Evolutionary conservation across 371 early-diverging fungal genomes (phyloP).

Genomic region (Furculomyces boomerangus): DNA sequence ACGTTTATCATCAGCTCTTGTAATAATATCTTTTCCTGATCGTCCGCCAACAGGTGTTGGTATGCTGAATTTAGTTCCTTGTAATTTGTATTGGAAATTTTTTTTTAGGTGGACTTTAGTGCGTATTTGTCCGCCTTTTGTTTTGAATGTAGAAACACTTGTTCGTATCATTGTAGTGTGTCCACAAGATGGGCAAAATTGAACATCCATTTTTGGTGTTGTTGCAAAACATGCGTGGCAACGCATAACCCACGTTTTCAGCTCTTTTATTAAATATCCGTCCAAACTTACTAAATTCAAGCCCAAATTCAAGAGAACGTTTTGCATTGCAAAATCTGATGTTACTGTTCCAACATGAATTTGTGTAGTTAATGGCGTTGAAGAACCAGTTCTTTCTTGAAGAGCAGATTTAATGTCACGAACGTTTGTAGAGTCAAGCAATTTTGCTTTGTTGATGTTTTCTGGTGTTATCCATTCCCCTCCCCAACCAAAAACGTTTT

Average conservation of each 20-base stretch:
- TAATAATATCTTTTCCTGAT: constrained; percentile 48
- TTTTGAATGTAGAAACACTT: constrained; percentile 25
- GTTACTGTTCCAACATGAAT: constrained; percentile 80
- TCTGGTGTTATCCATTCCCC: constrained; percentile 91
- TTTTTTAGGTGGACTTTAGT: constrained; percentile 67
- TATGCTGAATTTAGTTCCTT: constrained; percentile 79
- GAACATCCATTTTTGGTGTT: constrained; percentile 67
- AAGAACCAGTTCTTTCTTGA: constrained; percentile 10
- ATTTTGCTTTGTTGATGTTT: constrained; percentile 40
- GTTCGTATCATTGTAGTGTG: constrained; percentile 71
- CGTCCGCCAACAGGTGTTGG: constrained; percentile 73
- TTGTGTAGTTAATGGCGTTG: constrained; percentile 21
- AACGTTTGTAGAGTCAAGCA: constrained; percentile 19
- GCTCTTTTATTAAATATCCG: constrained; percentile 52
- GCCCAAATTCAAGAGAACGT: constrained; percentile 84
- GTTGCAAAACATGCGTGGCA: constrained; percentile 87
- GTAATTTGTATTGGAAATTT: constrained; percentile 74
- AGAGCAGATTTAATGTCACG: constrained; percentile 15
- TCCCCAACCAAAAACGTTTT: constrained; percentile 8
- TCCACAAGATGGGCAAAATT: constrained; percentile 91
- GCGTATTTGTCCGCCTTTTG: constrained; percentile 32
- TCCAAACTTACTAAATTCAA: constrained; percentile 68
- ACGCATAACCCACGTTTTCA: constrained; percentile 78
- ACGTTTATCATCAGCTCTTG: constrained; percentile 73
- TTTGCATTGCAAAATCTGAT: constrained; percentile 93